A percentile compares a stretch with the other conserved stretches of the same genome.
These are phyloP conservation scores for Eimeria necatrix DNA, from an alignment of 169 alveolate species.

Conservation along the genomic window DNA sequence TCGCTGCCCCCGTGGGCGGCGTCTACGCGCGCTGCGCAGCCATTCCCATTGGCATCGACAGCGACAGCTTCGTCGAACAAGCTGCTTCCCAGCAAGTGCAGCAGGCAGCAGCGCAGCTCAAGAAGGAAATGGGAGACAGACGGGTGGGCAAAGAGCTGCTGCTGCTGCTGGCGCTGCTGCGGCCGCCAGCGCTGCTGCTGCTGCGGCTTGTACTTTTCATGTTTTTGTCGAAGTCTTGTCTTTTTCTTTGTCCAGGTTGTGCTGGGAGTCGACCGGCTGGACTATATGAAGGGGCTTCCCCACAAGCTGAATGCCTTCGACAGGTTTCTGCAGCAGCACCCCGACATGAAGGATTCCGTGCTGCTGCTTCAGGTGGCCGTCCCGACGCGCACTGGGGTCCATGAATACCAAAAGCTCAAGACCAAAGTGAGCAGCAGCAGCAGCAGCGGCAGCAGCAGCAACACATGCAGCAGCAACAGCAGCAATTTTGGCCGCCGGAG, in stretches of 20 bases:
- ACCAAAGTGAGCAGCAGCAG: conserved; percentile 44
- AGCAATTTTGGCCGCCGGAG: not conserved
- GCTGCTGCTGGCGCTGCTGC: too few species aligned
- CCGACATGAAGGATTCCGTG: conserved; percentile 74
- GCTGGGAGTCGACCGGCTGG: conserved; percentile 84
- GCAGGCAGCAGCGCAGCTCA: conserved; percentile 20
- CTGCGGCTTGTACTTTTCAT: not conserved
- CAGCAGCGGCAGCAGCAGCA: conserved; percentile 2
- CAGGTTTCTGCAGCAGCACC: conserved; percentile 79
- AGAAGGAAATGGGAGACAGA: conserved; percentile 1
- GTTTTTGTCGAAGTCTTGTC: not conserved
- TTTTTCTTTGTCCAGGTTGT: not conserved
- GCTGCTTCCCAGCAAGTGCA: conserved; percentile 48
- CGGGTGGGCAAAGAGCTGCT: not conserved
- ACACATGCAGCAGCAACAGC: not conserved
- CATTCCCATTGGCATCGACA: conserved; percentile 83
- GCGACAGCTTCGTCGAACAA: conserved; percentile 22
- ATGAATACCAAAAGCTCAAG: conserved; percentile 66
- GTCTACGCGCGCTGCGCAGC: conserved; percentile 76
- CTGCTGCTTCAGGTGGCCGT: conserved; percentile 82
- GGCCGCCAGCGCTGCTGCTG: too few species aligned
- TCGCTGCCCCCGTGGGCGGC: conserved; percentile 83
- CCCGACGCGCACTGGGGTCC: conserved; percentile 81
- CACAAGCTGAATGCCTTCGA: conserved; percentile 84
- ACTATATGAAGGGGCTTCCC: conserved; percentile 86